Evolutionary conservation across 345 rosid genomes (phyloP), one percentile per base, ranked within the genome.

Genomic region (Populus nigra): DNA sequence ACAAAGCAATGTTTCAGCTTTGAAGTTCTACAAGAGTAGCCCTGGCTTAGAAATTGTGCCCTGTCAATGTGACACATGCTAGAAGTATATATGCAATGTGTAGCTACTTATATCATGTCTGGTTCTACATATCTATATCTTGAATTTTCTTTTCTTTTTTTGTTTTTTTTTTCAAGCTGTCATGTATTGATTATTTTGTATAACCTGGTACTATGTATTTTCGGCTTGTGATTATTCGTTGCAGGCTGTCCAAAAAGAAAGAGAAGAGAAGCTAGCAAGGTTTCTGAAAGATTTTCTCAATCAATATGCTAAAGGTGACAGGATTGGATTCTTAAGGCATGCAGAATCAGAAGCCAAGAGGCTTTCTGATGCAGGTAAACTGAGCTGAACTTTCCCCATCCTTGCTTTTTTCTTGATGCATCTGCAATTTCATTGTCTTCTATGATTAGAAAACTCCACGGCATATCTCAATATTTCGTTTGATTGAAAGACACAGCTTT

Each of bases 201-300:
- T 15, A 18, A 18, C n/a, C 11, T 17, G 39, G 39, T 15, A 23
- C 31, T 3, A n/a, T 22, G 6, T 49, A 22, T 20, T 79, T 76
- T 49, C 29, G 18, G 22, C 45, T 5, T 65, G 69, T 11, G 35
- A n/a, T 47, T 31, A 20, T 66, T 77, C 68, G 29, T 75, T 68
- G 77, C 81, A 88, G 95, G 90, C 84, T 73, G 87, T 88, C 69
- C 95, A 91, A 74, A 91, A 74, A 74, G 95, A 89, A 83, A 87
- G 95, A 82, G 95, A 91, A 78, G 95, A 91, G 78, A 88, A 88
- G 86, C 88, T 91, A 68, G 91, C 93, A 57, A 81, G 83, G 76
- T 74, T 67, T 11, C 85, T 91, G 43, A 87, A 75, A 83, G 86
- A 84, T 77, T 86, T 87, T 66, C 89, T 89, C 20, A 85, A 83